Conservation (phyloP, 2,329 filamentous ascomycete species). For the Cladosporium sp. region DNA sequence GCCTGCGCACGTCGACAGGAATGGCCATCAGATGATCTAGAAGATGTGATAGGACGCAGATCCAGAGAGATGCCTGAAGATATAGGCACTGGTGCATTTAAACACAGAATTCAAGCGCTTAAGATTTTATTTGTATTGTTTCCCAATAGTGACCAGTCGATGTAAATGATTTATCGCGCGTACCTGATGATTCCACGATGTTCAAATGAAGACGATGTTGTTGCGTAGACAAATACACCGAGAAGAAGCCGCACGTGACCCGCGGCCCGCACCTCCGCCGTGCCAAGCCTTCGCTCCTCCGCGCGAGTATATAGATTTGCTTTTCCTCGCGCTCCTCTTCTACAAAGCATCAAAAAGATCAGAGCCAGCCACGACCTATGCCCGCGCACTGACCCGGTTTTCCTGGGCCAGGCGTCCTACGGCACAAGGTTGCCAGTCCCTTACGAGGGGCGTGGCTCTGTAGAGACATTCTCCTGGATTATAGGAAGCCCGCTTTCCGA, state of each 20-base stretch:
- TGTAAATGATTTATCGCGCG: no score
- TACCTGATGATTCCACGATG: not conserved
- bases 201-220: not conserved
- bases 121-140: no score
- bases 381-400: slow-evolving; percentile 39
- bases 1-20: slow-evolving; percentile 5
- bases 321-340: slow-evolving; percentile 29
- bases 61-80: not conserved
- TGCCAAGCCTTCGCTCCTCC: not conserved
- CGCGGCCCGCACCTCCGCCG: not conserved
- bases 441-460: slow-evolving; percentile 57
- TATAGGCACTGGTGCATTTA: not conserved
- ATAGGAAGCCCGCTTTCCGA: slow-evolving; percentile 70
- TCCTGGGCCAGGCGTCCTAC: slow-evolving; percentile 37
- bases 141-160: no score
- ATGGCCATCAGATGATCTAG: slow-evolving; percentile 6
- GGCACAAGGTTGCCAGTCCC: slow-evolving; percentile 66
- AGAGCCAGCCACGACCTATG: slow-evolving; percentile 68
- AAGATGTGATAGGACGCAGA: not conserved
- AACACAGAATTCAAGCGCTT: not conserved
- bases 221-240: not conserved
- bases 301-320: slow-evolving; percentile 3
- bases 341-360: slow-evolving; percentile 56
- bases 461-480: slow-evolving; percentile 53
- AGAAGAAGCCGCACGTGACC: not conserved